Conservation (phyloP, 192 early-diverging fungal species). For the Geranomyces michiganensis region DNA sequence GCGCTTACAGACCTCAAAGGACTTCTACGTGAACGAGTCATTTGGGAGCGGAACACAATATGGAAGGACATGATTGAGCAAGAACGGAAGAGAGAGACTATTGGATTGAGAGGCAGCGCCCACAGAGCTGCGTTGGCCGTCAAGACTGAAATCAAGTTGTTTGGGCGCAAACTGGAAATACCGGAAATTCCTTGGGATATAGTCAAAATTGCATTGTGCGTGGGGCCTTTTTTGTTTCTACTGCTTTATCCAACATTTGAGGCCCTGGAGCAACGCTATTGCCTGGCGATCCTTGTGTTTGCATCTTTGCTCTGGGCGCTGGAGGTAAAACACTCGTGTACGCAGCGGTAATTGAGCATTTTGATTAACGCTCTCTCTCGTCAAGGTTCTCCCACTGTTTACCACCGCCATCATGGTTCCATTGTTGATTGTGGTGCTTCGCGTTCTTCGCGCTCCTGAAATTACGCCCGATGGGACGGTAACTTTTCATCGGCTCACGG, state of each 20-base stretch:
- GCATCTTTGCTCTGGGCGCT: constrained; percentile 91
- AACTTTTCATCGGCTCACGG: constrained; percentile 60
- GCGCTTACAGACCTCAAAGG: constrained; percentile 76
- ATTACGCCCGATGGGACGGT: constrained; percentile 39
- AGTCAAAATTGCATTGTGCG: constrained; percentile 51
- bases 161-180: not conserved
- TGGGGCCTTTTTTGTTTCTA: constrained; percentile 62
- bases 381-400: constrained; percentile 83
- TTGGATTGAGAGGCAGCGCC: constrained; percentile 22
- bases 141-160: constrained; percentile 7
- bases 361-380: not conserved
- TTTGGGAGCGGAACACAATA: constrained; percentile 96
- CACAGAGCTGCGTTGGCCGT: not conserved
- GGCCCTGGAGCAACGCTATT: constrained; percentile 76
- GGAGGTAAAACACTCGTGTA: constrained; percentile 60
- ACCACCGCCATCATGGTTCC: constrained; percentile 90
- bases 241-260: constrained; percentile 68
- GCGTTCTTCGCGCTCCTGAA: constrained; percentile 74
- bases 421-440: constrained; percentile 77
- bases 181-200: not conserved
- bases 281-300: constrained; percentile 90
- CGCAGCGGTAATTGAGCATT: not conserved
- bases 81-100: constrained; percentile 69
- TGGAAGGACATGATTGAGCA: constrained; percentile 97
- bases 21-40: constrained; percentile 86